These are phyloP conservation scores for Dactylellina sp. DNA, from an alignment of 2,329 filamentous ascomycete genomes.

Conservation along the genomic window DNA sequence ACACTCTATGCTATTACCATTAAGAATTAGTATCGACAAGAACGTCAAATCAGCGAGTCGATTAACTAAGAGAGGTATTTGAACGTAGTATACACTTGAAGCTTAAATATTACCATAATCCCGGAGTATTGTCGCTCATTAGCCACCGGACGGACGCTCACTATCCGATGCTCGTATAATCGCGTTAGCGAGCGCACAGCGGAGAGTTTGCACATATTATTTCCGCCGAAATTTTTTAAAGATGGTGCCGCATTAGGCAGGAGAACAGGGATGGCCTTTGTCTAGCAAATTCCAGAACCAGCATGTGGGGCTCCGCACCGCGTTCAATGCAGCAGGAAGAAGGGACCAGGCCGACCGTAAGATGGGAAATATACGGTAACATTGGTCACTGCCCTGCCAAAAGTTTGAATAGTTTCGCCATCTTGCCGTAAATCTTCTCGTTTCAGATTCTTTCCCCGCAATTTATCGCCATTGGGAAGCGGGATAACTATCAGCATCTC, in stretches of 20 bases:
- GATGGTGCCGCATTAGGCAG: conserved; percentile 9
- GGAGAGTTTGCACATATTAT: conserved; percentile 1
- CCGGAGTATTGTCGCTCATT: no score
- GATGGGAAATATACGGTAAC: background rate
- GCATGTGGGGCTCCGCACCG: conserved; percentile 27
- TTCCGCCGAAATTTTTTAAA: no score
- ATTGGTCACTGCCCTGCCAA: background rate
- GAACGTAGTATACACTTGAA: no score
- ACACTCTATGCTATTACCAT: no score
- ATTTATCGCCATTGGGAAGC: background rate
- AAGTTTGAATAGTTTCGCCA: conserved; percentile 2
- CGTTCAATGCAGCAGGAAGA: conserved; percentile 13
- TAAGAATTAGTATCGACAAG: no score
- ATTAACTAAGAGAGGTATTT: no score
- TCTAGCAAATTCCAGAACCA: conserved; percentile 12
- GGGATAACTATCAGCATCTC: conserved; percentile 6
- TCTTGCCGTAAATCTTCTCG: background rate
- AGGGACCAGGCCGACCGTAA: background rate
- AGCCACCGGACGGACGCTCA: no score
- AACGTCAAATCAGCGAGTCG: no score
- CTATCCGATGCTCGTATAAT: no score
- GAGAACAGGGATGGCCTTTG: conserved; percentile 8
- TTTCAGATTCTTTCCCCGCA: conserved; percentile 2
- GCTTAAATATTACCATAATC: no score
- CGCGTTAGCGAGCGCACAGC: no score